Evolutionary conservation across 352 stramenopile species (phyloP), one percentile per base, ranked within the genome.

Genomic region (Phytophthora citricola): DNA sequence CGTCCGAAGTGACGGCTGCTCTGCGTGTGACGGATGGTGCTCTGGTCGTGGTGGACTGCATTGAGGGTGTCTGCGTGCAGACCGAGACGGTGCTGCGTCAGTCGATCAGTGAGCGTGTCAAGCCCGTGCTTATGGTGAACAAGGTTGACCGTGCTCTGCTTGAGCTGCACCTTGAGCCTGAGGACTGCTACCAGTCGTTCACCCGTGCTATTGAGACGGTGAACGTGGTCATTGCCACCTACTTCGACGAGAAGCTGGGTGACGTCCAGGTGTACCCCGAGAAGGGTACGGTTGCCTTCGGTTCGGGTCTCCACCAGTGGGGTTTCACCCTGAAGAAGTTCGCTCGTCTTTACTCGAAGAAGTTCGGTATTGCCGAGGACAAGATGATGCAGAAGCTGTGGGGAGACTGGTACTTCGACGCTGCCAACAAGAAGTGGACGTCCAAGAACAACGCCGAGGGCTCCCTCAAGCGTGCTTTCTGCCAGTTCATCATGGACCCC

Each of bases 341-440:
- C 65, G 97, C 98, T 69, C 91, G 93, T 61, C 98, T 99, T 44
- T 99, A 99, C 86, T 96, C 95, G 34, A 87, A 96, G 60, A 99
- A 99, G 92, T 99, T 99, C 79, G 95, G 95, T 65, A 99, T 99
- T 79, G 90, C 97, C 61, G 96, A 99, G 74, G 81, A 94, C 3
- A 99, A 99, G 85, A 99, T 99, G 97, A 99, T 99, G 95, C 73
- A 97, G 66, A 99, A 99, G 85, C 93, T 99, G 53, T 99, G 98
- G 98, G 98, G 98, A 68, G 97, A 99, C 84, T 99, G 96, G 94
- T 99, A 98, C 88, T 98, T 99, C 81, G 87, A 97, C 63, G 80
- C 93, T 24, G 81, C 79, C 3, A 96, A 95, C 73, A 99, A 99
- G 87, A 98, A 99, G 71, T 99, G 96, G 96, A 98, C 93, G 44